Evolutionary conservation across 2,329 filamentous ascomycete species (phyloP), one percentile per base, ranked within the genome.

Genomic region (Pezicula rhizophila): DNA sequence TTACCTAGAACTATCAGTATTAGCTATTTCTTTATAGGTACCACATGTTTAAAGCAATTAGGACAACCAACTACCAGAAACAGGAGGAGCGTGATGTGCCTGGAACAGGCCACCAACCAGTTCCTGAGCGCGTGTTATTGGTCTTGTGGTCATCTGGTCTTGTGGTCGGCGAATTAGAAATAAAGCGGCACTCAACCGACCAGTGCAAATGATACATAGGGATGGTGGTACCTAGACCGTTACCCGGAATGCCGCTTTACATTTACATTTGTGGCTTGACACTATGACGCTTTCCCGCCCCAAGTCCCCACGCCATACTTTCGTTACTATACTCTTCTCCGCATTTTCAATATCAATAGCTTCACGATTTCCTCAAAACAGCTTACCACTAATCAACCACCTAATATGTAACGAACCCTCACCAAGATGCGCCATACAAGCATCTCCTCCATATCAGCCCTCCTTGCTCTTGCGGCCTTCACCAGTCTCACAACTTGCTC

Each of bases 361-460:
- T 35, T 15, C 33, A 14, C 33, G 12, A 35, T 15, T 15, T 8
- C 35, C n/a, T 38, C 10, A 20, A 20, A 4, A 38, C n/a, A 38
- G 28, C 28, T 12, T 15, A 38, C 35, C 17, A 15, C 18, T 38
- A 15, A 8, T 12, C n/a, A 7, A 15, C 35, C 45, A 44, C 20
- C 40, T 46, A 55, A 54, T 50, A 59, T 60, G 56, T 60, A 50
- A 60, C 12, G 20, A 35, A 23, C 44, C 37, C n/a, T n/a, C 38
- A 26, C 28, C 50, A 59, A 52, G 49, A 63, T 63, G 60, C 57
- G 50, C 40, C 47, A 50, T 43, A 20, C 33, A 12, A 54, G 52
- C 53, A 57, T 55, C 57, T 40, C 50, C 31, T 51, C 35, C 20
- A 14, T 14, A 10, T 14, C 40, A 18, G 47, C 26, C 17, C 31